Percentiles rank a stretch among this genome's conserved stretches.
Evolutionary conservation across 768 basidiomycete genomes (phyloP).

Genomic region (Pisolithus orientalis): DNA sequence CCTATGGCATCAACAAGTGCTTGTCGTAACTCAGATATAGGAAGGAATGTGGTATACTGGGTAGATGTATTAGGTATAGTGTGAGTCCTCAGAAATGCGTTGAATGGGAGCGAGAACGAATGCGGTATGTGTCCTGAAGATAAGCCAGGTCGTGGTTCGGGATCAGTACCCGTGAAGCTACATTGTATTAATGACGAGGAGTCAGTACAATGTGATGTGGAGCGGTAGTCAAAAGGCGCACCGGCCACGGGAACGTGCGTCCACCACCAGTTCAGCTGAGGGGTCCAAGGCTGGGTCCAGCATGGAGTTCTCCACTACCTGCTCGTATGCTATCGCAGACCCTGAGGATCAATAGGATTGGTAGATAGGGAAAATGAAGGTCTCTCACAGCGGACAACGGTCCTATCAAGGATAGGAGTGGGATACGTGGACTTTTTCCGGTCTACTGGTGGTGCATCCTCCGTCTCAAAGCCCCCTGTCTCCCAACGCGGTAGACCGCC

Average conservation of each 20-base stretch:
- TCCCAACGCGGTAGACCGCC: conserved; percentile 89
- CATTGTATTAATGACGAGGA: conserved; percentile 6
- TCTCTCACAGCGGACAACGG: conserved; percentile 37
- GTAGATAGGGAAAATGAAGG: conserved; percentile 26
- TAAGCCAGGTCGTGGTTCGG: conserved; percentile 85
- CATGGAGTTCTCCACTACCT: conserved; percentile 68
- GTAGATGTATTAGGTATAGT: conserved; percentile 27
- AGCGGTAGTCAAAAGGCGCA: conserved; percentile 26
- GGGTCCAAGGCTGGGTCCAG: conserved; percentile 38
- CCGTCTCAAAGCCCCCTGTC: conserved; percentile 54
- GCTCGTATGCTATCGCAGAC: conserved; percentile 58
- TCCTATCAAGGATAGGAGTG: conserved; percentile 44
- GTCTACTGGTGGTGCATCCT: conserved; percentile 25
- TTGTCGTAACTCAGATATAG: conserved; percentile 49
- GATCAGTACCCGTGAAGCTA: conserved; percentile 75
- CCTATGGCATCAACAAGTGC: conserved; percentile 65
- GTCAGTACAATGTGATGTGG: conserved; percentile 1
- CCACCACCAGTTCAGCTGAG: conserved; percentile 67
- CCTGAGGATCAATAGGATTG: conserved; percentile 20
- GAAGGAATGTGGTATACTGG: conserved; percentile 55
- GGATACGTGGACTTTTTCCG: conserved; percentile 38
- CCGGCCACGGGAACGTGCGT: conserved; percentile 84
- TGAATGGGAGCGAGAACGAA: conserved; percentile 83
- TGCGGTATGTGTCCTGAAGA: conserved; percentile 90
- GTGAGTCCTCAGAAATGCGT: conserved; percentile 51